Percentiles rank a stretch among this genome's conserved stretches.
These are phyloP conservation scores for Phytopythium montanum DNA, from an alignment of 352 stramenopile genomes.

Conservation along the genomic window DNA sequence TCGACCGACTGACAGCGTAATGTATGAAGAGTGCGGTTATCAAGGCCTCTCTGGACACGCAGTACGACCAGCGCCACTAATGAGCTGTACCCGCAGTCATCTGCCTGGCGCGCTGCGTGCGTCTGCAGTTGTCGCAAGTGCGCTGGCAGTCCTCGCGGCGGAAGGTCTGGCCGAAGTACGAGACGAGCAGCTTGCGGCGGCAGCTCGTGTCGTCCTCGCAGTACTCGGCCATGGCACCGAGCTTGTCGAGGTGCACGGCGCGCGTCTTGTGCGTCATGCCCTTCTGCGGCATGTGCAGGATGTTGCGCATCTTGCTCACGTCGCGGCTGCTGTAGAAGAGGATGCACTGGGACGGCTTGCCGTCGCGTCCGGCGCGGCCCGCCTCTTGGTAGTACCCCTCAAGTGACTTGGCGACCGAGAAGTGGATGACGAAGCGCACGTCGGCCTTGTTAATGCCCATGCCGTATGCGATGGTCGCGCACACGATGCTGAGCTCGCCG, in stretches of 20 bases:
- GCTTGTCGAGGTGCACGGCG: slow-evolving; percentile 72
- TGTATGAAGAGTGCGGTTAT: neutral
- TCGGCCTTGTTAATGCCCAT: slow-evolving; percentile 96
- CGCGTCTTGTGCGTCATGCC: slow-evolving; percentile 73
- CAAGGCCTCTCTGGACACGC: neutral
- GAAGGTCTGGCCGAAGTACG: slow-evolving; percentile 81
- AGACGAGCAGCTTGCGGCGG: slow-evolving; percentile 66
- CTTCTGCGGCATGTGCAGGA: slow-evolving; percentile 75
- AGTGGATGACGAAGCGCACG: slow-evolving; percentile 93
- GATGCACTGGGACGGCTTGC: slow-evolving; percentile 88
- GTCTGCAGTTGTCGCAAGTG: slow-evolving; percentile 66
- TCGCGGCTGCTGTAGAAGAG: slow-evolving; percentile 89
- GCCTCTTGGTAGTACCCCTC: slow-evolving; percentile 99
- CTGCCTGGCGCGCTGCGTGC: slow-evolving; percentile 27
- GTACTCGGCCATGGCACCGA: slow-evolving; percentile 75
- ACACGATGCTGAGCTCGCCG: slow-evolving; percentile 87
- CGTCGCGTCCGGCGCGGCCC: slow-evolving; percentile 95
- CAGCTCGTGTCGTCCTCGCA: slow-evolving; percentile 74
- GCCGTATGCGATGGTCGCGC: slow-evolving; percentile 95
- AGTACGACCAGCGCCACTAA: neutral
- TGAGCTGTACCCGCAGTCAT: slow-evolving; percentile 8
- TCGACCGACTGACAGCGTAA: no score
- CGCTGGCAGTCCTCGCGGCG: slow-evolving; percentile 51
- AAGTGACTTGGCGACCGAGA: slow-evolving; percentile 90
- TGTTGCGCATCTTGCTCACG: slow-evolving; percentile 77